Base-by-base conservation (phyloP, 129 eudicot species). In the Scalesia atractyloides region DNA sequence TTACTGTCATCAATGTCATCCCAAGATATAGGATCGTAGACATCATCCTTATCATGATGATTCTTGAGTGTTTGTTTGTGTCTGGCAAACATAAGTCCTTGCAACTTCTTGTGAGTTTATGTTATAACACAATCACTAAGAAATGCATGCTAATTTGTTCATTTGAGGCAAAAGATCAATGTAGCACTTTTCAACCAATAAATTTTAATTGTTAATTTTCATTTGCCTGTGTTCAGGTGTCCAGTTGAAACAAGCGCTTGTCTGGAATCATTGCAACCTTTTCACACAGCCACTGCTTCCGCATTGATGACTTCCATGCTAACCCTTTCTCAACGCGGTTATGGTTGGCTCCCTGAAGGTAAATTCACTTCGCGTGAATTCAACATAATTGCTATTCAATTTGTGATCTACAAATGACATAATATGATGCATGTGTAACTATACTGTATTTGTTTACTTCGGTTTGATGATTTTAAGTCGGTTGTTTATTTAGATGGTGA, bases 261-360 rank as follows among this genome's bases (percentile, higher is more conserved):
- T 81, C 11, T 86, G 80, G 88, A 81, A 63, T 87, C 98, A 14
- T 43, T 93, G 90, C 96, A 85, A 79, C 98, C 98, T 5, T 84
- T 74, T 73, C 98, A 89, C 86, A 84, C 92, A 0, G 96, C 90
- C 2, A 93, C 98, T 37, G 95, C 98, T 56, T 93, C 98, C 2
- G 98, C 98, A 0, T 82, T 93, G 87, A 93, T 93, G 98, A 93
- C 98, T 9, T 93, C 96, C 14, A 85, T 87, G 96, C 96, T 89
- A 52, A 87, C 92, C 5, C 87, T 84, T 65, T 89, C 98, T 82
- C 84, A 80, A 57, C 60, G 74, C 37, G 90, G 96, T 71, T 83
- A 79, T 37, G 85, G 85, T 76, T 87, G 96, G 96, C 89, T 90
- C 48, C 87, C 97, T 9, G 89, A 90, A 76, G 97, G 97, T 90